Conservation (phyloP, 2,329 filamentous ascomycete genomes). For the Aureobasidium uvarum region DNA sequence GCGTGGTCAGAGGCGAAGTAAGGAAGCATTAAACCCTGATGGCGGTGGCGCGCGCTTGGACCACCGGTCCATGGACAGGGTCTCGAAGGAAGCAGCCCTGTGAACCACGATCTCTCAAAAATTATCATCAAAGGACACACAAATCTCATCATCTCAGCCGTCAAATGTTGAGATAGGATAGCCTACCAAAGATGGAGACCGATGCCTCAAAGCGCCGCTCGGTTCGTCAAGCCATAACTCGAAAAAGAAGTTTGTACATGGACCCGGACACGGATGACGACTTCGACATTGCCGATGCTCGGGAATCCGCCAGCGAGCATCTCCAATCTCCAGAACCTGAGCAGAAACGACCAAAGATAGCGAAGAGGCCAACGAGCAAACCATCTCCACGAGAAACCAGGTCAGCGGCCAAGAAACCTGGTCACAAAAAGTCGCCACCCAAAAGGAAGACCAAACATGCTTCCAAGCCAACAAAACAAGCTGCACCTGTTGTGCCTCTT, state of each 20-base stretch:
- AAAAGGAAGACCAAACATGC: constrained; percentile 31
- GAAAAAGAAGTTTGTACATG: constrained; percentile 38
- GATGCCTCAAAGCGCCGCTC: constrained; percentile 37
- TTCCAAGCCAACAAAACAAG: constrained; percentile 32
- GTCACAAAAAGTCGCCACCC: constrained; percentile 13
- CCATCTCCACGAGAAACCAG: constrained; percentile 25
- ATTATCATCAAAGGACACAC: neutral
- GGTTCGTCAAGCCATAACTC: constrained; percentile 36
- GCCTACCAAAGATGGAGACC: neutral
- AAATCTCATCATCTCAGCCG: neutral
- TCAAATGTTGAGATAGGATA: neutral
- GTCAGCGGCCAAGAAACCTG: constrained; percentile 19
- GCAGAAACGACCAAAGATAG: constrained; percentile 15
- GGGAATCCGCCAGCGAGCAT: neutral
- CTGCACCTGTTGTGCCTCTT: constrained; percentile 16
- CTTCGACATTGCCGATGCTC: constrained; percentile 29
- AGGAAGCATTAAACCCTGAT: constrained; percentile 1
- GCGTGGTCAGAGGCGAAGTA: neutral
- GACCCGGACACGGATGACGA: constrained; percentile 42
- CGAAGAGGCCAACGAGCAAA: constrained; percentile 13
- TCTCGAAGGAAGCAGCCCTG: constrained; percentile 13
- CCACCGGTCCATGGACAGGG: constrained; percentile 7
- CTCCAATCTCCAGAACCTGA: neutral
- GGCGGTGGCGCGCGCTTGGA: constrained; percentile 12
- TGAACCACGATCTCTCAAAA: constrained; percentile 13